Evolutionary conservation across 2,329 filamentous ascomycete genomes (phyloP).

Genomic region (Albifimbria verrucaria): DNA sequence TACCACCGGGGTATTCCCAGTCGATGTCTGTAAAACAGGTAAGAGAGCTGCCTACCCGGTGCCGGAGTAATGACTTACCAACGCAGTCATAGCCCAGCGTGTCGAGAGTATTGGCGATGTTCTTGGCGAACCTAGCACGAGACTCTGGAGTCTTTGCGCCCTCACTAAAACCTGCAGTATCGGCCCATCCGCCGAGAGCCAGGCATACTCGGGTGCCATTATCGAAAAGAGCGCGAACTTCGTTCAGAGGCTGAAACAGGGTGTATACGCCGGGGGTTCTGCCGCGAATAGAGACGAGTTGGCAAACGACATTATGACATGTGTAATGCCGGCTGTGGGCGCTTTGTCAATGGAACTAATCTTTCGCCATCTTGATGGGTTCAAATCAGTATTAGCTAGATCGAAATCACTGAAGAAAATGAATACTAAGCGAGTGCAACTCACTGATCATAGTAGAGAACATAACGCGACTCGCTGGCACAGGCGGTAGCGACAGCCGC

Average conservation of each 20-base stretch:
- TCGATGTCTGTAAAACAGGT: conserved; percentile 51
- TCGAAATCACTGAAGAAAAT: not conserved
- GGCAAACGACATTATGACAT: conserved; percentile 55
- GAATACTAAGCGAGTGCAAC: not conserved
- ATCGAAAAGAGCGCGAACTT: conserved; percentile 50
- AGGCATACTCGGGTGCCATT: conserved; percentile 57
- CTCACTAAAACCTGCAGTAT: conserved; percentile 52
- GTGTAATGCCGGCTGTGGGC: conserved; percentile 43
- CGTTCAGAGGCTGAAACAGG: conserved; percentile 50
- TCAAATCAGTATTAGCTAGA: not conserved
- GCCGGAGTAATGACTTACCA: conserved; percentile 33
- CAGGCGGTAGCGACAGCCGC: no score
- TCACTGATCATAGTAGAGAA: not conserved
- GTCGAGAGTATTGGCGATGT: conserved; percentile 52
- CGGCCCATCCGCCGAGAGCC: conserved; percentile 64
- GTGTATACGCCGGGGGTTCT: conserved; percentile 34
- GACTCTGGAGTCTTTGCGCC: conserved; percentile 44
- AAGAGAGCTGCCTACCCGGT: not conserved
- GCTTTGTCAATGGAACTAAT: conserved; percentile 29
- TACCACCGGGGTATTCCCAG: conserved; percentile 63
- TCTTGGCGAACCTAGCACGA: conserved; percentile 52
- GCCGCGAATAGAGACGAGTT: conserved; percentile 46
- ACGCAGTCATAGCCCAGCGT: conserved; percentile 58
- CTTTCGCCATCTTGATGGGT: conserved; percentile 34
- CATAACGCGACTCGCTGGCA: no score